phyloP scores from a whole-genome alignment of 345 rosid species.

The Mallotus nudiflorus region DNA sequence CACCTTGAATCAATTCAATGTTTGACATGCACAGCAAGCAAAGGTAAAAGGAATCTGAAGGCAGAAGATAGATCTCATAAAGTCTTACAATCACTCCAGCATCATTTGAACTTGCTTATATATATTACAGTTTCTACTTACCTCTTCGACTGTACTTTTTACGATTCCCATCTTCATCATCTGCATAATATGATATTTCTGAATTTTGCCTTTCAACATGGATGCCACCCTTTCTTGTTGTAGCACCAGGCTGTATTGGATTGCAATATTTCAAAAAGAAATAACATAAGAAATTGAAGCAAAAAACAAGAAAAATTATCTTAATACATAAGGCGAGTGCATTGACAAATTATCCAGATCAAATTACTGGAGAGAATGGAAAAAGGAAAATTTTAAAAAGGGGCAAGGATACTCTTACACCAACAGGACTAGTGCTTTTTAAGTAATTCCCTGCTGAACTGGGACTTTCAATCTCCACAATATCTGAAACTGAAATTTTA shows the following conservation, averaged over 20 bases:
- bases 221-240: constrained; percentile 76
- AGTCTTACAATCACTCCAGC: constrained; percentile 1
- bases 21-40: background rate
- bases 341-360: background rate
- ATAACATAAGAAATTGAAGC: constrained; percentile 9
- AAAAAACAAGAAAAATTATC: background rate
- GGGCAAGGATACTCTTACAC: constrained; percentile 50
- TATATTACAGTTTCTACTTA: constrained; percentile 25
- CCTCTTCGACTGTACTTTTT: constrained; percentile 93
- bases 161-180: constrained; percentile 86
- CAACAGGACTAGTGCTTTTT: constrained; percentile 71
- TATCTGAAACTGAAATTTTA: constrained; percentile 59
- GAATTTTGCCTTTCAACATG: constrained; percentile 79
- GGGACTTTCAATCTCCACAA: constrained; percentile 84
- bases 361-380: background rate
- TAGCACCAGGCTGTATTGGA: constrained; percentile 66
- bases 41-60: background rate
- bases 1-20: background rate
- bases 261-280: constrained; percentile 20
- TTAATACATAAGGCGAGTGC: background rate
- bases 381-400: background rate
- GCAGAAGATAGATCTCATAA: background rate
- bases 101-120: background rate
- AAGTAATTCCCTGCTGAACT: constrained; percentile 64
- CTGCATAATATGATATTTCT: constrained; percentile 75